These are phyloP conservation scores for Nepenthes mirabilis DNA, from an alignment of 148 eudicot species.

Conservation along the genomic window DNA sequence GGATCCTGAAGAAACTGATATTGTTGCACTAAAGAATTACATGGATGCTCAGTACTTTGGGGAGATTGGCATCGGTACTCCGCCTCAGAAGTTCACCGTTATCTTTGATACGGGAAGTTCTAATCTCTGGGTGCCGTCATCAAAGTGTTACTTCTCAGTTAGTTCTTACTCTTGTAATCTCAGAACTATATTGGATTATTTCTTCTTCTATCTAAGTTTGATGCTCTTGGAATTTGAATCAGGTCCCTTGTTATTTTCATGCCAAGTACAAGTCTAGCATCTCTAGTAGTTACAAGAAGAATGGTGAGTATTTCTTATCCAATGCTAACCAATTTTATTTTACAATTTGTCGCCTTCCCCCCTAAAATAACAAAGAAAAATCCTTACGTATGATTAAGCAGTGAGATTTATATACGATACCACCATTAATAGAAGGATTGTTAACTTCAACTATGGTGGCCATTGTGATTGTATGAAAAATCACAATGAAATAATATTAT, in stretches of 20 bases:
- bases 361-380: too few species aligned
- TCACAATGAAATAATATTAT: too few species aligned
- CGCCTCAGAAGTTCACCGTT: slow-evolving; percentile 89
- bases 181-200: background rate
- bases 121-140: slow-evolving; percentile 89
- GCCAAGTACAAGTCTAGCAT: slow-evolving; percentile 50
- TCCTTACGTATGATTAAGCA: too few species aligned
- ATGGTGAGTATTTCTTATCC: slow-evolving; percentile 26
- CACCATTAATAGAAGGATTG: too few species aligned
- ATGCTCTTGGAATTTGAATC: slow-evolving; percentile 8
- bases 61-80: slow-evolving; percentile 82
- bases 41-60: slow-evolving; percentile 98
- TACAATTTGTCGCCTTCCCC: background rate
- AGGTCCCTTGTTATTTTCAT: slow-evolving; percentile 76
- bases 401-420: too few species aligned
- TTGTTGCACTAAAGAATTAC: slow-evolving; percentile 65
- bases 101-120: slow-evolving; percentile 94
- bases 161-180: slow-evolving; percentile 7
- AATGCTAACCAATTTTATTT: background rate
- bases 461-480: too few species aligned
- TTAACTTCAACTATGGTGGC: too few species aligned
- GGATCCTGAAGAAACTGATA: slow-evolving; percentile 34
- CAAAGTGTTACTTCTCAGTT: slow-evolving; percentile 83
- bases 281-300: slow-evolving; percentile 55
- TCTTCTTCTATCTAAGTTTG: background rate